phyloP scores from a whole-genome alignment of 257 asterid species.

The Orobanche coerulescens region DNA sequence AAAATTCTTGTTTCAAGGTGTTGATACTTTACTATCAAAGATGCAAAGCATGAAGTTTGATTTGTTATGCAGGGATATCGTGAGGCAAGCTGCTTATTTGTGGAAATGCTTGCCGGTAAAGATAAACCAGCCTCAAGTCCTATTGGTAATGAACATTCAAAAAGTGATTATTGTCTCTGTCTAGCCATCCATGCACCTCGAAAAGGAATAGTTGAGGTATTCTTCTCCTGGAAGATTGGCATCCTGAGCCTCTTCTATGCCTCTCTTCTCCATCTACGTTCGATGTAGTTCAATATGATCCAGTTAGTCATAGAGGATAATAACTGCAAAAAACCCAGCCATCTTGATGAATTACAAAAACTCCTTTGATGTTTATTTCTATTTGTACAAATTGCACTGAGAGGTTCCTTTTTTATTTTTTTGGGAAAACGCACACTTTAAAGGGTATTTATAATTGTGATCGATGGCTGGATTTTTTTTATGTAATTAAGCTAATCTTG shows the following conservation, averaged over 20 bases:
- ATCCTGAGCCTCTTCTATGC: not conserved
- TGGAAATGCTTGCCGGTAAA: slow-evolving; percentile 82
- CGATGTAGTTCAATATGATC: not conserved
- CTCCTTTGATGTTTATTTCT: not conserved
- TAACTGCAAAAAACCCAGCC: not conserved
- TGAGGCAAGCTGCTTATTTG: slow-evolving; percentile 88
- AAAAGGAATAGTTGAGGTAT: slow-evolving; percentile 94
- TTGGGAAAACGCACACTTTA: too few relatives aligned
- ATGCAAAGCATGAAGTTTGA: not conserved
- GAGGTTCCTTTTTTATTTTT: too few relatives aligned
- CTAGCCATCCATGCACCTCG: slow-evolving; percentile 96
- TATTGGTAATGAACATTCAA: slow-evolving; percentile 34
- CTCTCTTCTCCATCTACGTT: not conserved
- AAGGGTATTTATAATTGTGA: not conserved
- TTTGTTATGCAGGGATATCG: slow-evolving; percentile 79
- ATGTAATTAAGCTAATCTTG: not conserved
- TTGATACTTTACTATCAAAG: not conserved
- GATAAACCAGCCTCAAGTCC: slow-evolving; percentile 33
- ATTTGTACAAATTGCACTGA: not conserved
- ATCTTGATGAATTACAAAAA: not conserved
- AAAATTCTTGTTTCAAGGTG: not conserved
- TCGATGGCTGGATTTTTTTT: not conserved
- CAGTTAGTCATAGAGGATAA: not conserved
- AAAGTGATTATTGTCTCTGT: slow-evolving; percentile 84
- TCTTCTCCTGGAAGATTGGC: slow-evolving; percentile 12